These are phyloP conservation scores for Dendrocalamus sinicus DNA, from an alignment of 176 grass and related monocot genomes.

Conservation along the genomic window DNA sequence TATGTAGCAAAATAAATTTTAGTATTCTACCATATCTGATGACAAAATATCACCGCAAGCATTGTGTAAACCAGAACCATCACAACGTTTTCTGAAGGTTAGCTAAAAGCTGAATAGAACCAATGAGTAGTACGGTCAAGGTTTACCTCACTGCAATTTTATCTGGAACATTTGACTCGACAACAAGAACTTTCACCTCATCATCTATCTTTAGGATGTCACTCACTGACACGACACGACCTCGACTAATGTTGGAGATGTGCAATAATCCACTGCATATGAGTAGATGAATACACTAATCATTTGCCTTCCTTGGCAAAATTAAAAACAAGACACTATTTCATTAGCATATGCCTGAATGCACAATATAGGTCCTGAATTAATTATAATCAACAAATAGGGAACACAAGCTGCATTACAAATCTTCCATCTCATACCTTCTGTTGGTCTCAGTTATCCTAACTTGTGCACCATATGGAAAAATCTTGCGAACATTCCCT, in stretches of 20 bases:
- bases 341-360: not conserved
- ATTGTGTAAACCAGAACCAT: constrained; percentile 18
- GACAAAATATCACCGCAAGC: constrained; percentile 24
- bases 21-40: not conserved
- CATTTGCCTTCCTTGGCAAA: constrained; percentile 4
- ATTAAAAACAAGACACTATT: constrained; percentile 13
- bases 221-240: constrained; percentile 60
- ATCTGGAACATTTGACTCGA: constrained; percentile 80
- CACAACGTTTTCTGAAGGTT: not conserved
- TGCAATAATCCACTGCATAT: constrained; percentile 85
- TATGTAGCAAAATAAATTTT: constrained; percentile 42
- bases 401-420: not conserved
- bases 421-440: constrained; percentile 56
- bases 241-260: constrained; percentile 79
- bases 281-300: constrained; percentile 5
- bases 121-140: constrained; percentile 1
- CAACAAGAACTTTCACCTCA: constrained; percentile 82
- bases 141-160: constrained; percentile 87
- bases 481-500: constrained; percentile 72
- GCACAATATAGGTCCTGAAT: not conserved
- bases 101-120: constrained; percentile 5
- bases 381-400: constrained; percentile 16
- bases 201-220: constrained; percentile 78
- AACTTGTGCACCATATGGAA: constrained; percentile 76
- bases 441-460: constrained; percentile 74